Conservation (phyloP, 2,329 filamentous ascomycete genomes). For the Cladosporium oxysporum region DNA sequence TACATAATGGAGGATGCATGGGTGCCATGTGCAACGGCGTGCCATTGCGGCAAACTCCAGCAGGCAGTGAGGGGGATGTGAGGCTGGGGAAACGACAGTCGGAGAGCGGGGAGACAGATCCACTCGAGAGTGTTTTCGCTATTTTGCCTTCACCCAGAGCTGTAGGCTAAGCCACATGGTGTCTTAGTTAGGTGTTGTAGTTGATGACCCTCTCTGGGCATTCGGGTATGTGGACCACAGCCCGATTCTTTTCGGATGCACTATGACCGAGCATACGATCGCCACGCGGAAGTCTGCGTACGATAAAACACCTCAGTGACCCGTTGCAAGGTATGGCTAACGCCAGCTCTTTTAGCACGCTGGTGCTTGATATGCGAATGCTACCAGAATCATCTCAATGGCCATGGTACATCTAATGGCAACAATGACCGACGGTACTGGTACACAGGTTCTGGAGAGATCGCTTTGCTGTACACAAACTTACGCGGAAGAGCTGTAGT, state of each 20-base stretch:
- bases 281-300: background rate
- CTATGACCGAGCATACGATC: background rate
- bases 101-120: slow-evolving; percentile 4
- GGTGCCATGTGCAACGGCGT: background rate
- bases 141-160: background rate
- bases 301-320: background rate
- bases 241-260: background rate
- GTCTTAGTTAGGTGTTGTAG: background rate
- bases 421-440: background rate
- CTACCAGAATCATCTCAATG: background rate
- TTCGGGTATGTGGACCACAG: slow-evolving; percentile 2
- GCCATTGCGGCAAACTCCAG: slow-evolving; percentile 8
- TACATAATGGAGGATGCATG: background rate
- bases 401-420: background rate
- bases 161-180: background rate
- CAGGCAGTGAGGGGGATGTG: slow-evolving; percentile 12
- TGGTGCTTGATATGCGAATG: background rate
- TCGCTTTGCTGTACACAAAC: background rate
- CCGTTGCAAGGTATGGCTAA: background rate
- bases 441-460: background rate
- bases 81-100: background rate
- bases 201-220: background rate
- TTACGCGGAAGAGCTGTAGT: background rate
- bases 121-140: background rate
- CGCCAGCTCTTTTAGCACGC: background rate